These are phyloP conservation scores for Prunus persica DNA, from an alignment of 306 rosid species.

Conservation along the genomic window DNA sequence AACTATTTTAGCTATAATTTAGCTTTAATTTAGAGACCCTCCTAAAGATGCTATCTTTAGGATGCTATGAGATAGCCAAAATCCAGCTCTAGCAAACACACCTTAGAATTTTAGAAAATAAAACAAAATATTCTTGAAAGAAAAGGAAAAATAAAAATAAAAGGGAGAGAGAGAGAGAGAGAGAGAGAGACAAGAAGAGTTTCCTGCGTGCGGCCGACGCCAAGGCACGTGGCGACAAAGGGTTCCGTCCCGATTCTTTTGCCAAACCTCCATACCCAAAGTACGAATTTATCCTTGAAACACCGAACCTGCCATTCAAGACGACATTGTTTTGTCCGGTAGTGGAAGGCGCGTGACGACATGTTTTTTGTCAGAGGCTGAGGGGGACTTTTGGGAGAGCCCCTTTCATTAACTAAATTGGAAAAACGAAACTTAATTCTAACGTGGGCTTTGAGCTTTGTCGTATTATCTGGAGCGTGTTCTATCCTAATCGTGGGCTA, in stretches of 20 bases:
- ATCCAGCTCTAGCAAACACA: not conserved
- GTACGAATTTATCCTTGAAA: conserved; percentile 19
- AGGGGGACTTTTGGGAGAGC: not conserved
- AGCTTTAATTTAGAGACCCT: too few relatives aligned
- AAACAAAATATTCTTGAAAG: too few relatives aligned
- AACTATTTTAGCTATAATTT: too few relatives aligned
- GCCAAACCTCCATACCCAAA: conserved; percentile 14
- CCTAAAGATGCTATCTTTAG: too few relatives aligned
- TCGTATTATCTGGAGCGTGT: conserved; percentile 49
- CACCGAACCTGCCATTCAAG: conserved; percentile 29
- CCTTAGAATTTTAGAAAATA: too few relatives aligned
- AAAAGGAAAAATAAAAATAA: not conserved
- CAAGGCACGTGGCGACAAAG: conserved; percentile 83
- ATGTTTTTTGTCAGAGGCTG: conserved; percentile 59
- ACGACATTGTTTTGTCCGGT: conserved; percentile 66
- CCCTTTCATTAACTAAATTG: not conserved
- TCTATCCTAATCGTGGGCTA: conserved; percentile 23
- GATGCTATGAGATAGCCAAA: not conserved
- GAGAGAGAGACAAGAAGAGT: conserved; percentile 27
- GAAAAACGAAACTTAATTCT: not conserved
- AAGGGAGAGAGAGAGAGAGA: not conserved
- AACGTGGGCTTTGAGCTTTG: conserved; percentile 46
- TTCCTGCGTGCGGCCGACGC: conserved; percentile 78
- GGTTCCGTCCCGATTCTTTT: conserved; percentile 40
- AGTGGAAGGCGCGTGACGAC: conserved; percentile 57